Base-by-base conservation (phyloP, 371 early-diverging fungal genomes). In the Funneliformis caledonium region DNA sequence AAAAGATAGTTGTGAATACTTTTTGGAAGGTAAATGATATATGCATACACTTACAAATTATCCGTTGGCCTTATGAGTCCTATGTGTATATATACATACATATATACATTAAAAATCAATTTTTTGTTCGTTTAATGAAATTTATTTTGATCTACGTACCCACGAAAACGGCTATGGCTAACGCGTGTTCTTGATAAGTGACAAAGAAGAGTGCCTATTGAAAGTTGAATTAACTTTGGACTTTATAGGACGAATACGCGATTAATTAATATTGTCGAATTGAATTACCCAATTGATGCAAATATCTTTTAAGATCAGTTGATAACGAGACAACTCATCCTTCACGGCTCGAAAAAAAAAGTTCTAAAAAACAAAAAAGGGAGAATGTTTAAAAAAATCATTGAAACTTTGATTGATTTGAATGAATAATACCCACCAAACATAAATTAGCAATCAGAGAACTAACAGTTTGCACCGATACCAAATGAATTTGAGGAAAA, bases 281-380 rank as follows among this genome's bases (percentile, higher is more conserved):
- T 7, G 12, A 68, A 19, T 69, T 69, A 69, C 69, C 69, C 69
- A 69, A 69, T 69, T 69, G 12, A 69, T 42, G 43, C 69, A 69
- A 33, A 69, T 33, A 69, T 69, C 69, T 43, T 69, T 69, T 69
- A 69, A 6, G 12, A 9, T 10, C 11, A 69, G 19, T 69, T 69
- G 45, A 42, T 69, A 9, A 19, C n/a, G 19, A n/a, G 37, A 14
- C 43, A 69, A 69, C 8, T 69, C 69, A 19, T 33, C 65, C 16
- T 33, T 65, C 14, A 65, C 65, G 14, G 65, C 65, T 65, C 31
- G 31, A 9, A 65, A 65, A 65, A 65, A 33, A 65, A 65, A 12
- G 37, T 65, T 65, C 65, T 64, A 8, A 68, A 68, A 4, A 68
- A 37, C n/a, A 45, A 16, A 33, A 26, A 26, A 26, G 26, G 26